A percentile compares a stretch with the other conserved stretches of the same genome.
These are phyloP conservation scores for Aquanectria penicillioides DNA, from an alignment of 2,329 filamentous ascomycete species.

Conservation along the genomic window DNA sequence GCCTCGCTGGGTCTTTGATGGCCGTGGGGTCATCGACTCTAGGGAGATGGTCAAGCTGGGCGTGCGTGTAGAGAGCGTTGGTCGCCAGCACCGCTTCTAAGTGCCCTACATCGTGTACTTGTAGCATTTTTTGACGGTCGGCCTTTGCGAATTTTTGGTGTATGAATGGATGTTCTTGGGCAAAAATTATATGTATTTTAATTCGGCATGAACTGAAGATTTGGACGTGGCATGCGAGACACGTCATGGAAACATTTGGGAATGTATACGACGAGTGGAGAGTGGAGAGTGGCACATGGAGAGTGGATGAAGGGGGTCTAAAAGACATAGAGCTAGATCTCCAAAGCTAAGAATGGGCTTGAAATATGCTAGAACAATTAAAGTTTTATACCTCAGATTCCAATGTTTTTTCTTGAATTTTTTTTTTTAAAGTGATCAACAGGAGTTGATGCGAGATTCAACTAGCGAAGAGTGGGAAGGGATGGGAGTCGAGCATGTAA, in stretches of 20 bases:
- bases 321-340: slow-evolving; percentile 44
- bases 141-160: slow-evolving; percentile 39
- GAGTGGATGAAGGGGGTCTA: too few species aligned
- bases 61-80: slow-evolving; percentile 63
- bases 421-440: too few species aligned
- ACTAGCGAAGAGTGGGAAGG: too few species aligned
- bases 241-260: slow-evolving; percentile 32
- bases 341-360: slow-evolving; percentile 25
- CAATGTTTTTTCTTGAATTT: too few species aligned
- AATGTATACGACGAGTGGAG: slow-evolving; percentile 31
- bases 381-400: slow-evolving; percentile 13
- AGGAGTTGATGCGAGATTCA: too few species aligned
- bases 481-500: too few species aligned
- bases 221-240: slow-evolving; percentile 40
- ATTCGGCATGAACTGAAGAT: slow-evolving; percentile 44
- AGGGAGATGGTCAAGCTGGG: slow-evolving; percentile 60
- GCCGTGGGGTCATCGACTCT: slow-evolving; percentile 63
- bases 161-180: slow-evolving; percentile 40
- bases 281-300: slow-evolving; percentile 29
- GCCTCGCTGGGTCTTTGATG: slow-evolving; percentile 67
- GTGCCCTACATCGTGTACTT: background rate
- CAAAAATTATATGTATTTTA: slow-evolving; percentile 44
- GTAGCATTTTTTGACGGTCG: slow-evolving; percentile 28
- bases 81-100: slow-evolving; percentile 57
- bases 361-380: slow-evolving; percentile 36